phyloP scores from a whole-genome alignment of 176 grass and related monocot species.

The Phoenix dactylifera region DNA sequence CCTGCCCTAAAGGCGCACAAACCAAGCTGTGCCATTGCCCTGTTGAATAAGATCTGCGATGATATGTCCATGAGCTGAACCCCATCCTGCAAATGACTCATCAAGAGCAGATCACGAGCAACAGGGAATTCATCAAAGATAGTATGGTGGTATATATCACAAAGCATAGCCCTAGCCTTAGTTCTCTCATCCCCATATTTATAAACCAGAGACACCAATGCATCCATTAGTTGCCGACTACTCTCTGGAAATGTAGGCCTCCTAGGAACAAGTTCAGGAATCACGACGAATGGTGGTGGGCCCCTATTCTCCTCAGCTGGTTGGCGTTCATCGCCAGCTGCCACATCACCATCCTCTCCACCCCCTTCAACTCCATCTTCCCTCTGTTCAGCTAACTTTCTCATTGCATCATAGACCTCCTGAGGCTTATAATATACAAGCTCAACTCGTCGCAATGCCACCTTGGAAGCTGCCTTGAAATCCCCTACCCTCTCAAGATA shows the following conservation, averaged over 20 bases:
- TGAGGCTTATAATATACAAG: constrained; percentile 95
- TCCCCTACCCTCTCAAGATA: constrained; percentile 68
- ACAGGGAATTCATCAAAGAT: constrained; percentile 82
- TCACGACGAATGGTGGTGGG: constrained; percentile 52
- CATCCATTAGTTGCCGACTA: constrained; percentile 64
- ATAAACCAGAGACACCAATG: constrained; percentile 77
- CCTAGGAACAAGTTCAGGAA: constrained; percentile 76
- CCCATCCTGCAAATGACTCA: constrained; percentile 95
- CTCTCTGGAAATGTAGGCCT: constrained; percentile 85
- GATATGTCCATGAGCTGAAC: constrained; percentile 93
- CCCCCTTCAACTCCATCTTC: constrained; percentile 35
- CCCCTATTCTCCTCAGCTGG: constrained; percentile 34
- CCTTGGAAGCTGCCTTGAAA: constrained; percentile 66
- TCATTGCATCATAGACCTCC: constrained; percentile 92
- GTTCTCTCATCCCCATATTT: constrained; percentile 92
- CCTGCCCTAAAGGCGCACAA: constrained; percentile 82
- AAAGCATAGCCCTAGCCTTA: constrained; percentile 92
- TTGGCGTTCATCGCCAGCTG: constrained; percentile 22
- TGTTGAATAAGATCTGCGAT: constrained; percentile 88
- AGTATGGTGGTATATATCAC: constrained; percentile 95
- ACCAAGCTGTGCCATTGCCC: constrained; percentile 86
- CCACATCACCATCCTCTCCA: constrained; percentile 28
- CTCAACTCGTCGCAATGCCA: constrained; percentile 74
- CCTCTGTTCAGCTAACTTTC: constrained; percentile 57
- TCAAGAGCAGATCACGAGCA: constrained; percentile 83